Evolutionary conservation across 2,329 filamentous ascomycete genomes (phyloP).

Genomic region (Ophiocordyceps camponoti-floridani): DNA sequence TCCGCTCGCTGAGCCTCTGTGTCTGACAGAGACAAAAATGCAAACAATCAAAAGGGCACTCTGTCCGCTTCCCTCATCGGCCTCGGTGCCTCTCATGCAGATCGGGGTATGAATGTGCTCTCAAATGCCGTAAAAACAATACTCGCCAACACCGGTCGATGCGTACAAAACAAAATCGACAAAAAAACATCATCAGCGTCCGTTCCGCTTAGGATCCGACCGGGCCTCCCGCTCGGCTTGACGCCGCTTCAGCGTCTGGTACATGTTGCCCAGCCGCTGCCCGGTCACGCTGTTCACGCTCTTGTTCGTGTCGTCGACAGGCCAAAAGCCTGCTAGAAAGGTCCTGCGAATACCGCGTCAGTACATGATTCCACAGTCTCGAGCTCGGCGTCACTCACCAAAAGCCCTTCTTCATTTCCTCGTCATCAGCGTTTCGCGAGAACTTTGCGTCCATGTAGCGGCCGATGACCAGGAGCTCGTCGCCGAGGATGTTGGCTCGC

Average conservation of each 20-base stretch:
- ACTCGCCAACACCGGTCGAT: slow-evolving; percentile 10
- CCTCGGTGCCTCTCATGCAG: slow-evolving; percentile 6
- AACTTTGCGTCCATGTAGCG: slow-evolving; percentile 36
- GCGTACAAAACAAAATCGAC: slow-evolving; percentile 1
- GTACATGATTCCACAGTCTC: background rate
- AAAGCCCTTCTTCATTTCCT: slow-evolving; percentile 27
- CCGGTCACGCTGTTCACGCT: slow-evolving; percentile 26
- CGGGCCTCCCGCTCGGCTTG: slow-evolving; percentile 13
- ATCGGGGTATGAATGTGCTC: slow-evolving; percentile 10
- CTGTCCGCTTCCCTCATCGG: slow-evolving; percentile 2
- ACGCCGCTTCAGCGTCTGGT: slow-evolving; percentile 18
- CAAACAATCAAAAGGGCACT: slow-evolving; percentile 1
- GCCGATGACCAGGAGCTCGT: slow-evolving; percentile 42
- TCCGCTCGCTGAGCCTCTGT: too few species aligned
- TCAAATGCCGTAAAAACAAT: slow-evolving; percentile 6
- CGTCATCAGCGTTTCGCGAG: slow-evolving; percentile 21
- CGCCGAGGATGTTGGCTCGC: slow-evolving; percentile 41
- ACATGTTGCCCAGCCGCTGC: slow-evolving; percentile 24
- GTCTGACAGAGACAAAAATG: too few species aligned
- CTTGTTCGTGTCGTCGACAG: slow-evolving; percentile 25
- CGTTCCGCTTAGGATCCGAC: slow-evolving; percentile 12
- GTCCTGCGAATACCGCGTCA: slow-evolving; percentile 16
- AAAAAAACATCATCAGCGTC: too few species aligned
- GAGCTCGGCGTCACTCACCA: slow-evolving; percentile 21
- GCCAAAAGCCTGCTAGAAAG: slow-evolving; percentile 26